Evolutionary conservation across 1,284 basidiomycete species (phyloP), one percentile per base, ranked within the genome.

Genomic region (Apiotrichum montevideense): DNA sequence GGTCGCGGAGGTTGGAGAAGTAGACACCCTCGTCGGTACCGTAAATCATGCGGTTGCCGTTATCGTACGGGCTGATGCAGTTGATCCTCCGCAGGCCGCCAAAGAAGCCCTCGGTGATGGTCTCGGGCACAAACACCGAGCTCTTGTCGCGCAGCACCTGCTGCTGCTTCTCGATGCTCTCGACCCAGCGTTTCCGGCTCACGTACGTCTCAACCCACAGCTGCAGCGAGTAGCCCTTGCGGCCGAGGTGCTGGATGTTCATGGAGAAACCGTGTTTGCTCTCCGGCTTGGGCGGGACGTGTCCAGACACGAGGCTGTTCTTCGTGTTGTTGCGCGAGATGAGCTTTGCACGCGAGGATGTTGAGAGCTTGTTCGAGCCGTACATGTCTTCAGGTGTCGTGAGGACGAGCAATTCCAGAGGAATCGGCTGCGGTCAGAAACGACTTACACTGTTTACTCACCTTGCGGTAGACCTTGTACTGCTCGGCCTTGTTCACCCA

Each of bases 21-120:
- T 97, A 98, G 37, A 98, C 88, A 34, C 96, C 96, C 63, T 97
- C 93, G 69, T 96, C 90, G 3, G 93, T 97, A 29, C 96, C 96
- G 74, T 96, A 98, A 21, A 94, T 93, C 68, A 96, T 85, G 61
- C 87, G 83, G 66, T 87, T 82, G 6, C 95, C 95, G 63, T 85
- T 84, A 71, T 85, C 92, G 74, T 90, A 98, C 1, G 96, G 95
- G 40, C 90, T 92, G 0, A 93, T 90, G 75, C 95, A 98, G 66
- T 91, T 96, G 58, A 97, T 88, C 69, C 87, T 87, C 66, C 90
- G 88, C 35, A 78, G 78, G 0, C 88, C 88, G 52, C 83, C 76
- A 76, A 98, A 96, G 78, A 90, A 94, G 14, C 87, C 86, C 64
- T 97, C 91, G 59, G 86, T 90, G 54, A 98, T 79, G 11, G 85